Conservation (phyloP, 1,139 yeast species). For the Suhomyces maxii region DNA sequence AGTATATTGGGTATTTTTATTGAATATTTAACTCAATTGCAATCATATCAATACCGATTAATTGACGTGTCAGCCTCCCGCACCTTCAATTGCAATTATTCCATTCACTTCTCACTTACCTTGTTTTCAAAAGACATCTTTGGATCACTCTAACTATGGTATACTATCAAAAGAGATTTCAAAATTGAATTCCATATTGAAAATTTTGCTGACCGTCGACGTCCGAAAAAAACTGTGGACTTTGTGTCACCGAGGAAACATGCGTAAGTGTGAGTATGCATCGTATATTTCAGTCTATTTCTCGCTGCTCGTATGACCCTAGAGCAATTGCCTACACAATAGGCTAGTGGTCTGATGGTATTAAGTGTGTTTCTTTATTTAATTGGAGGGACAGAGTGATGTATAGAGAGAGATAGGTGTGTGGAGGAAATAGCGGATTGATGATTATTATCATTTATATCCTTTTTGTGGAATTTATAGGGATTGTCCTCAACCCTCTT, state of each 20-base stretch:
- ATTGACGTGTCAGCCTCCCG: too few species aligned
- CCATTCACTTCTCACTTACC: conserved; percentile 33
- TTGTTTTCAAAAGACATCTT: conserved; percentile 52
- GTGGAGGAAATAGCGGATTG: too few species aligned
- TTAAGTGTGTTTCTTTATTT: too few species aligned
- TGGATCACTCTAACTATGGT: conserved; percentile 7
- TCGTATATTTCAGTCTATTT: background rate
- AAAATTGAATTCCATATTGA: conserved; percentile 8
- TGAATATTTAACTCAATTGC: too few species aligned
- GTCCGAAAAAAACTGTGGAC: conserved; percentile 10
- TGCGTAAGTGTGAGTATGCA: conserved; percentile 6
- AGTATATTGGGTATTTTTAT: background rate
- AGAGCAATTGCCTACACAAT: background rate
- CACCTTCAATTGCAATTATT: too few species aligned
- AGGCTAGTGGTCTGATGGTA: background rate
- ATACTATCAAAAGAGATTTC: conserved; percentile 5
- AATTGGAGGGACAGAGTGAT: too few species aligned
- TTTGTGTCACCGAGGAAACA: conserved; percentile 9
- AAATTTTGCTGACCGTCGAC: conserved; percentile 23
- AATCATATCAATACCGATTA: too few species aligned
- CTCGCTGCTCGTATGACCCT: background rate
- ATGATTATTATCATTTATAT: too few species aligned
- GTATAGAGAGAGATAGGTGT: too few species aligned
- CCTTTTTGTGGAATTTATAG: too few species aligned
- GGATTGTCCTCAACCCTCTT: too few species aligned